A percentile compares a stretch with the other conserved stretches of the same genome.
phyloP scores from a whole-genome alignment of 2,329 filamentous ascomycete species.

The Diaporthe aspalathi region DNA sequence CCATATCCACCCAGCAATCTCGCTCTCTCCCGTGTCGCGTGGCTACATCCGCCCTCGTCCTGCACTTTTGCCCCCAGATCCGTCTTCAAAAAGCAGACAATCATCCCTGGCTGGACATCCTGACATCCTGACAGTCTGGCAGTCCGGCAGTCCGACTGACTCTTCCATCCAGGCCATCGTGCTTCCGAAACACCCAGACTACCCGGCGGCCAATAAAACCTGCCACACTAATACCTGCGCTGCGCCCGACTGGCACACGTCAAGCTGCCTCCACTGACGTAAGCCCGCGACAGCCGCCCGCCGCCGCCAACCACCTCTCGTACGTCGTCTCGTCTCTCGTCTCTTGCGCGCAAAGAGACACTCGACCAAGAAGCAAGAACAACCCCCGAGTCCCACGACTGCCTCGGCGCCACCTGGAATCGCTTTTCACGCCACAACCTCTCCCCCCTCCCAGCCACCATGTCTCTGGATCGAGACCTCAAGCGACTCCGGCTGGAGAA shows the following conservation, averaged over 20 bases:
- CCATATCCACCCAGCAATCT: slow-evolving; percentile 39
- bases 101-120: slow-evolving; percentile 2
- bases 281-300: slow-evolving; percentile 5
- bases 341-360: not conserved
- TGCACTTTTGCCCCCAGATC: not conserved
- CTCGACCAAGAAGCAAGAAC: not conserved
- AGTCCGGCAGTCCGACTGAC: not conserved
- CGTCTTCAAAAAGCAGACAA: slow-evolving; percentile 25
- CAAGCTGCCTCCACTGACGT: slow-evolving; percentile 29
- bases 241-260: slow-evolving; percentile 13
- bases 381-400: slow-evolving; percentile 1
- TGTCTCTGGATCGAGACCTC: slow-evolving; percentile 97
- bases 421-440: not conserved
- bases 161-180: not conserved
- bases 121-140: not conserved
- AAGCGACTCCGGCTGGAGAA: slow-evolving; percentile 91
- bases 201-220: not conserved
- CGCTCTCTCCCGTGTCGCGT: slow-evolving; percentile 37
- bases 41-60: not conserved
- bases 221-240: not conserved
- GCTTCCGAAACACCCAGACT: not conserved
- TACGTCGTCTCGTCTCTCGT: not conserved
- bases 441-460: slow-evolving; percentile 54
- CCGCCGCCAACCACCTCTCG: not conserved
- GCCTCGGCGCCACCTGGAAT: slow-evolving; percentile 10